phyloP scores from a whole-genome alignment of 148 eudicot genomes.

The Fagopyrum esculentum region DNA sequence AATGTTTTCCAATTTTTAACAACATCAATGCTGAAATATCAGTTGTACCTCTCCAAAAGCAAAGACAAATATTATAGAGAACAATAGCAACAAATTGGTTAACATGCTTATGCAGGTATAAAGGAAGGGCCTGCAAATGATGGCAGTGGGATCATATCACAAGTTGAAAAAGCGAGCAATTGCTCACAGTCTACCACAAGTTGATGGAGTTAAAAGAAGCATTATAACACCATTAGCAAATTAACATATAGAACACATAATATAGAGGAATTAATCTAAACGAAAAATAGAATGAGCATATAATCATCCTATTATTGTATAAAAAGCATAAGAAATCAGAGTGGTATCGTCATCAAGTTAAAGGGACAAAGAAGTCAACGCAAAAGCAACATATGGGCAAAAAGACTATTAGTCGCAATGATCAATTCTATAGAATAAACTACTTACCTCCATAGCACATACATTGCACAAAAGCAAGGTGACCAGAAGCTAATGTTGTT shows the following conservation, averaged over 20 bases:
- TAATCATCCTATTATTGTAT: background rate
- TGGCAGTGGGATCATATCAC: conserved; percentile 3
- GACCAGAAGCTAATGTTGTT: conserved; percentile 91
- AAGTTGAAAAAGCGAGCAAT: background rate
- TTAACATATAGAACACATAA: background rate
- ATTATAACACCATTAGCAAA: background rate
- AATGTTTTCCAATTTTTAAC: background rate
- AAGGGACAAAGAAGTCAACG: background rate
- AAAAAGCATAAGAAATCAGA: background rate
- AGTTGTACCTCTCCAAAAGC: conserved; percentile 81
- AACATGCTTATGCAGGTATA: conserved; percentile 86
- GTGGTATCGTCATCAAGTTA: background rate
- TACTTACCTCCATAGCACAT: conserved; percentile 87
- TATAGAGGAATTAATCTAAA: background rate
- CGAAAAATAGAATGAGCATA: background rate
- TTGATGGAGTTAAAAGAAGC: conserved; percentile 1
- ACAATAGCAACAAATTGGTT: conserved; percentile 81
- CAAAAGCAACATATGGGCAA: background rate
- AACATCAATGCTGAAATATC: background rate
- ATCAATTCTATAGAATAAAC: conserved; percentile 2
- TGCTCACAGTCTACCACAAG: background rate
- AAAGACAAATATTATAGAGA: conserved; percentile 91
- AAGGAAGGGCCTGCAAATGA: conserved; percentile 86
- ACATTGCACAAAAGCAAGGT: conserved; percentile 91
- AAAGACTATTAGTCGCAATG: background rate